Base-by-base conservation (phyloP, 495 filamentous ascomycete species). In the Bombardia bombarda region DNA sequence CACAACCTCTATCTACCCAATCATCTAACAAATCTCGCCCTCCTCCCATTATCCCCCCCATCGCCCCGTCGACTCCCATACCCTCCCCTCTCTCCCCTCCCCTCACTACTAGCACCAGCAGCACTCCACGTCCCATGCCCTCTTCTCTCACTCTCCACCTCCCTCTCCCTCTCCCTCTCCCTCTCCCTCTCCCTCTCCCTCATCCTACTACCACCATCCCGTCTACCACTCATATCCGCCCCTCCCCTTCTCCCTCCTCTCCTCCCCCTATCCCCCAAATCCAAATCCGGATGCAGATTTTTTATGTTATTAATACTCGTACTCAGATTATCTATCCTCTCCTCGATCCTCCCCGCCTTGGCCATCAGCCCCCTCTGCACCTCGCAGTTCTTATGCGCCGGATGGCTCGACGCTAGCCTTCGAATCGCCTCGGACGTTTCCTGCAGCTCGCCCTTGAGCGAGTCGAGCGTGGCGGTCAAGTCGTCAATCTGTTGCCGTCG, bases 231-330 rank as follows among this genome's bases (percentile, higher is more conserved):
- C 23, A 17, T 40, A 32, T 23, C 37, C 28, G 21, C 28, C 32
- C 14, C 31, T 42, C 31, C 6, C 23, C 31, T 30, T 32, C 25
- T 32, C 37, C 31, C 23, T 28, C 5, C 12, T 19, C 32, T 28
- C 37, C 22, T 26, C 32, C 9, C 28, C 32, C 30, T 22, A 7
- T 9, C 21, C 21, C 19, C 19, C 19, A 10, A 8, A 23, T 32
- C 35, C 26, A 54, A 23, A 10, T 40, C 45, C 0, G 50, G 50
- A 32, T 57, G 53, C 38, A 61, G 31, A 21, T 61, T 61, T 33
- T 45, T 38, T 45, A 61, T 52, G 21, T 61, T 61, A 19, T 57
- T 48, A 5, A 53, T 42, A 1, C 48, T 48, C 7, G 42, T 41
- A 43, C 53, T 43, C 30, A 59, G 8, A 2, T 40, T 47, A 9